Conservation (phyloP, 305 asterid genomes). For the Fraxinus paxiana region DNA sequence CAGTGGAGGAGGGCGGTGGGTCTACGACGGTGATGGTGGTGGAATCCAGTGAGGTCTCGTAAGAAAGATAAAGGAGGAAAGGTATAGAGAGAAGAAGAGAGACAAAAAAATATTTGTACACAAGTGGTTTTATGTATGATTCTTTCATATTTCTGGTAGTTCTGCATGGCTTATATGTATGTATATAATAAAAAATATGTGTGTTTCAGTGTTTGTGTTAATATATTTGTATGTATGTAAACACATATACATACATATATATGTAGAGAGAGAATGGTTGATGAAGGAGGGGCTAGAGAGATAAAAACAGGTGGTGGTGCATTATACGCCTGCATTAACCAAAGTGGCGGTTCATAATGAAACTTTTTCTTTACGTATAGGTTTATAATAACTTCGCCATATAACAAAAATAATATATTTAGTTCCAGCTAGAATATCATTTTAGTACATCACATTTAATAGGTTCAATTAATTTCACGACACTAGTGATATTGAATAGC, state of each 20-base stretch:
- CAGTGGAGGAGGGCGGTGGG: not conserved
- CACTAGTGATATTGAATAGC: too few species aligned
- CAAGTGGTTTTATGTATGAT: slow-evolving; percentile 20
- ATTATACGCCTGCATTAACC: slow-evolving; percentile 5
- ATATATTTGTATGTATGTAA: not conserved
- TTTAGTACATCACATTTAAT: too few species aligned
- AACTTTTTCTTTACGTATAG: not conserved
- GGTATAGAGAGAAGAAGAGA: slow-evolving; percentile 35
- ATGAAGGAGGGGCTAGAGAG: not conserved
- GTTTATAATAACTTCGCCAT: not conserved
- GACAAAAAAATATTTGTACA: slow-evolving; percentile 25
- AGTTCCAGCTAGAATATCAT: too few species aligned
- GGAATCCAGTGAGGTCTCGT: slow-evolving; percentile 12
- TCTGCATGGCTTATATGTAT: slow-evolving; percentile 20
- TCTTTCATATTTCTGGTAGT: slow-evolving; percentile 26
- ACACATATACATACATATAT: not conserved
- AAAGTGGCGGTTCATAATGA: not conserved
- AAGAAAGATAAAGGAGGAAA: slow-evolving; percentile 30
- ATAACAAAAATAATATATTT: too few species aligned
- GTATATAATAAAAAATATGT: not conserved
- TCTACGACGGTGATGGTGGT: not conserved
- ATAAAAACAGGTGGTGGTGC: slow-evolving; percentile 21
- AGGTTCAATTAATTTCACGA: too few species aligned
- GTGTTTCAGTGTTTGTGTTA: not conserved
- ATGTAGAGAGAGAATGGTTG: not conserved